A percentile compares a stretch with the other conserved stretches of the same genome.
Conservation (phyloP, 352 stramenopile species). For the Globisporangium cylindrosporum region DNA sequence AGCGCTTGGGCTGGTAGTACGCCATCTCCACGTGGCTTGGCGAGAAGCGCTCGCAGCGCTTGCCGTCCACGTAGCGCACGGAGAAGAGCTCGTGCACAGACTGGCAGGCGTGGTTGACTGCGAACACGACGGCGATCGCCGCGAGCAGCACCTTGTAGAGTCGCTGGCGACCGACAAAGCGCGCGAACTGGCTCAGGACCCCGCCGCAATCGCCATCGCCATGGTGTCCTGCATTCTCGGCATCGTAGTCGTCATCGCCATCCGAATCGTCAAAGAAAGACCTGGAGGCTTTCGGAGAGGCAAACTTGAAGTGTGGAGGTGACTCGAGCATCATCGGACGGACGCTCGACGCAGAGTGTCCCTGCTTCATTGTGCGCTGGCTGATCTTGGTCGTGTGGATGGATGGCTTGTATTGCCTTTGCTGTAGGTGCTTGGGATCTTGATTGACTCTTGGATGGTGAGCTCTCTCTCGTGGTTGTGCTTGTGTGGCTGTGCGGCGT, state of each 20-base stretch:
- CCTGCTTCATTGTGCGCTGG: background rate
- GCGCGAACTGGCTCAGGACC: background rate
- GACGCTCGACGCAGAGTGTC: background rate
- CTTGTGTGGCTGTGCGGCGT: background rate
- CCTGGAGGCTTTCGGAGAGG: background rate
- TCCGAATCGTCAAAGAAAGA: conserved; percentile 7
- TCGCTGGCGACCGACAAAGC: conserved; percentile 11
- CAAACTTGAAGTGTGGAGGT: background rate
- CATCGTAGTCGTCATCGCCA: conserved; percentile 24
- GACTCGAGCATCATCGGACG: background rate
- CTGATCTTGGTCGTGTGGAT: background rate
- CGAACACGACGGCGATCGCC: background rate
- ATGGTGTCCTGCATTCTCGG: conserved; percentile 18
- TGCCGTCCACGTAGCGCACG: conserved; percentile 16
- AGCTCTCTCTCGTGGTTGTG: background rate
- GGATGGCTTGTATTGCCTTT: no score
- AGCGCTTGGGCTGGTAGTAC: no score
- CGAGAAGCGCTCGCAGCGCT: conserved; percentile 13
- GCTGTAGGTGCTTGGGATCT: background rate
- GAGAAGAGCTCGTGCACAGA: conserved; percentile 16
- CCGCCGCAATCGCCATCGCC: background rate
- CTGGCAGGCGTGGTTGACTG: background rate
- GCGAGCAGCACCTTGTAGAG: conserved; percentile 15
- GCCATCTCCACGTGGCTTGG: no score
- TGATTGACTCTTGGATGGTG: background rate